Evolutionary conservation across 139 green algal species (phyloP), one percentile per base, ranked within the genome.

Genomic region (Diplosphaera chodatii): DNA sequence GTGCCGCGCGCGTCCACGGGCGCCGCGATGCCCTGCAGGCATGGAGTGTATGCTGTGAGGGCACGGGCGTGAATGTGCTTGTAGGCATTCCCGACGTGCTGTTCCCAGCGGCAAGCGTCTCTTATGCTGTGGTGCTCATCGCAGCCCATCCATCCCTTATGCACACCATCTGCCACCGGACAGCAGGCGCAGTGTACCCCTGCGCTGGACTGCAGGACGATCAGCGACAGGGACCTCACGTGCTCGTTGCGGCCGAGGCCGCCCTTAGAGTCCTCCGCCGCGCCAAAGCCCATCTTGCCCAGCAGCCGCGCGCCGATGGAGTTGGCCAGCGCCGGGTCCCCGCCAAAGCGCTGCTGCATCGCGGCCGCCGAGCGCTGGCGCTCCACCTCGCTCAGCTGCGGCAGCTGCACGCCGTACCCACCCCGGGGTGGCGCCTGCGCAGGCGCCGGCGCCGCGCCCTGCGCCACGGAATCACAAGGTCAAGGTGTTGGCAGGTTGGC

Each of bases 261-360:
- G 48, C 48, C 48, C 48, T 59, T 59, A 1, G 55, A 31, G 40
- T 86, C 79, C 16, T 59, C 48, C 30, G 70, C 30, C 23, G 67
- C 62, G 4, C 78, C 77, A 66, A 90, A 95, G 20, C 89, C 88
- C 89, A 95, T 95, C 68, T 87, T 87, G 1, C 68, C 69, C 67
- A 93, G 73, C 78, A 95, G 76, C 66, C 73, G 77, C 10, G 78
- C 82, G 3, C 89, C 89, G 29, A 93, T 84, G 4, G 84, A 83
- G 23, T 65, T 80, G 27, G 55, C 10, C 8, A 48, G 37, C 37
- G 6, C 23, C 2, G 77, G 80, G 71, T 91, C 77, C 27, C 70
- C 78, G 40, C 71, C 59, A 87, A 59, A 59, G 18, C 48, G 63
- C 69, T 84, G 74, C 72, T 76, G 62, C 34, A 78, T 64, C 1